These are phyloP conservation scores for Penicillium maclennaniae DNA, from an alignment of 495 filamentous ascomycete species.

Conservation along the genomic window DNA sequence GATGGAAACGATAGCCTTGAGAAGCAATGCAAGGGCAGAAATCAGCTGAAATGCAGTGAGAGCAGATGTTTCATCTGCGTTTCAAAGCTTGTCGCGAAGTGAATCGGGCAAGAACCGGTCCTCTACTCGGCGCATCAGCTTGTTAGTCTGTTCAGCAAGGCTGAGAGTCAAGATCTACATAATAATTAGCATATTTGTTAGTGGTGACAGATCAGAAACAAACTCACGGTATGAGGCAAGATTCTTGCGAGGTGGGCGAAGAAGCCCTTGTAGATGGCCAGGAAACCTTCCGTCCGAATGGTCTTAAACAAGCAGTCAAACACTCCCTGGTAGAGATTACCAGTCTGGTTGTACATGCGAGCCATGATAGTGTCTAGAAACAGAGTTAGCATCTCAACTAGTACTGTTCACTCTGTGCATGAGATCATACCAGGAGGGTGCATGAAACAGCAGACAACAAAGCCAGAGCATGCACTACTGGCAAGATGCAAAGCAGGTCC, in stretches of 20 bases:
- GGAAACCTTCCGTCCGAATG: slow-evolving; percentile 79
- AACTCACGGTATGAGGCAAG: slow-evolving; percentile 78
- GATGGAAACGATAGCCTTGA: slow-evolving; percentile 1
- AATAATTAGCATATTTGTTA: slow-evolving; percentile 8
- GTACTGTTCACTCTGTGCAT: not conserved
- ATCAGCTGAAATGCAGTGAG: slow-evolving; percentile 1
- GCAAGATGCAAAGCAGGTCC: slow-evolving; percentile 84
- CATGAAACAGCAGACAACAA: slow-evolving; percentile 97
- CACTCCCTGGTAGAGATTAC: slow-evolving; percentile 87
- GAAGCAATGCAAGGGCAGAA: slow-evolving; percentile 1
- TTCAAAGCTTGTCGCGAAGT: slow-evolving; percentile 45
- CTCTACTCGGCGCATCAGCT: slow-evolving; percentile 76
- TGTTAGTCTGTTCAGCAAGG: slow-evolving; percentile 96
- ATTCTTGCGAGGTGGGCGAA: slow-evolving; percentile 93
- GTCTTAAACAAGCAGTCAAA: slow-evolving; percentile 93
- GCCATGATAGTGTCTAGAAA: slow-evolving; percentile 91
- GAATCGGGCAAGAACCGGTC: slow-evolving; percentile 55
- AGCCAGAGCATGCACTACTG: slow-evolving; percentile 85
- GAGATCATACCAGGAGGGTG: slow-evolving; percentile 75
- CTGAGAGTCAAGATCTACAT: slow-evolving; percentile 77
- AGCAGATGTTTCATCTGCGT: not conserved
- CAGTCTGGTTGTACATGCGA: slow-evolving; percentile 97
- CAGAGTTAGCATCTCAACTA: slow-evolving; percentile 15
- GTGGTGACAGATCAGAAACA: not conserved
- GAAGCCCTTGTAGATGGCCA: slow-evolving; percentile 98